These are phyloP conservation scores for Lachancea sp. DNA, from an alignment of 805 yeast genomes.

Conservation along the genomic window DNA sequence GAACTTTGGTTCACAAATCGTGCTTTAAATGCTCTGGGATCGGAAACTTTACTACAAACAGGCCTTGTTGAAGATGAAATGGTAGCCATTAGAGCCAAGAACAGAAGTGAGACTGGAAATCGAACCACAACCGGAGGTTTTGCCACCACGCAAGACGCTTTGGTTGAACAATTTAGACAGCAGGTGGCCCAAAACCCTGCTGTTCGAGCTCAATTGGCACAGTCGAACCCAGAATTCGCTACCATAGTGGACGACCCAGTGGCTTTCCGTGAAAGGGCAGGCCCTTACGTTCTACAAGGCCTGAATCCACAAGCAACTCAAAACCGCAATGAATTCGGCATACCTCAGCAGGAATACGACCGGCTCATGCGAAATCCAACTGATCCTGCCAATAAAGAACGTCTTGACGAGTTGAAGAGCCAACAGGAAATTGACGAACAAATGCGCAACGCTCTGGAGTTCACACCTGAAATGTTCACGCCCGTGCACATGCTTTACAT, in stretches of 20 bases:
- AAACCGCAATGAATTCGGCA: slow-evolving; percentile 29
- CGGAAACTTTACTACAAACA: slow-evolving; percentile 39
- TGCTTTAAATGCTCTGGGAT: slow-evolving; percentile 29
- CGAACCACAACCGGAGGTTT: neutral
- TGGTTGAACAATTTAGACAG: slow-evolving; percentile 45
- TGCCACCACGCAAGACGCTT: slow-evolving; percentile 17
- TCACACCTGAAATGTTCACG: slow-evolving; percentile 85
- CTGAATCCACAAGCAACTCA: slow-evolving; percentile 13
- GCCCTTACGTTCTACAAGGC: slow-evolving; percentile 33
- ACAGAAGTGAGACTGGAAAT: neutral
- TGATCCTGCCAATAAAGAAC: slow-evolving; percentile 59
- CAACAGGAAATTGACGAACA: slow-evolving; percentile 76
- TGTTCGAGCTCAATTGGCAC: slow-evolving; percentile 32
- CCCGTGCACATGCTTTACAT: slow-evolving; percentile 80
- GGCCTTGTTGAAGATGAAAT: slow-evolving; percentile 55
- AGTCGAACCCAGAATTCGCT: slow-evolving; percentile 43
- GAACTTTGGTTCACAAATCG: slow-evolving; percentile 44
- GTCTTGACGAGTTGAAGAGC: slow-evolving; percentile 59
- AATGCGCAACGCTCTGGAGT: slow-evolving; percentile 71
- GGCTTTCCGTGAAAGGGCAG: slow-evolving; percentile 40
- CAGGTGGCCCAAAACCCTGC: slow-evolving; percentile 40
- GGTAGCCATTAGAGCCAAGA: slow-evolving; percentile 36
- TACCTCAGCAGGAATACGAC: slow-evolving; percentile 42
- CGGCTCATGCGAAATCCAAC: slow-evolving; percentile 59
- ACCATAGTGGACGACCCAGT: slow-evolving; percentile 42